Conservation (phyloP, 129 eudicot genomes). For the Helianthus annuus region HanXRQr2.0-SUNRISE NC_035434.2:7223685-7224184, state of each 20-base stretch:
- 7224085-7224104: neutral
- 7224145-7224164: neutral
- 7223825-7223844: neutral
- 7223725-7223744: too few species aligned
- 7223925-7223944: neutral
- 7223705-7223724: too few species aligned
- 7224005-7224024: too few species aligned
- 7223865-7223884: neutral
- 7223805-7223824: neutral
- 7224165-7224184: neutral
- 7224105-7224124: neutral
- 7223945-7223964: neutral
- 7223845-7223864: neutral
- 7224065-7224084: too few species aligned
- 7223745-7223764: neutral
- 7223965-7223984: neutral
- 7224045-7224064: too few species aligned
- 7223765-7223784: neutral
- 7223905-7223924: neutral
- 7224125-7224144: neutral
- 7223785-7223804: neutral
- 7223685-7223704: too few species aligned
- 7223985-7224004: neutral
- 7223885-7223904: neutral
- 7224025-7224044: constrained; percentile 4